A percentile compares a stretch with the other conserved stretches of the same genome.
Evolutionary conservation across 225 moss, liverwort and hornwort species (phyloP).

Genomic region (Physcomitrium patens): DNA sequence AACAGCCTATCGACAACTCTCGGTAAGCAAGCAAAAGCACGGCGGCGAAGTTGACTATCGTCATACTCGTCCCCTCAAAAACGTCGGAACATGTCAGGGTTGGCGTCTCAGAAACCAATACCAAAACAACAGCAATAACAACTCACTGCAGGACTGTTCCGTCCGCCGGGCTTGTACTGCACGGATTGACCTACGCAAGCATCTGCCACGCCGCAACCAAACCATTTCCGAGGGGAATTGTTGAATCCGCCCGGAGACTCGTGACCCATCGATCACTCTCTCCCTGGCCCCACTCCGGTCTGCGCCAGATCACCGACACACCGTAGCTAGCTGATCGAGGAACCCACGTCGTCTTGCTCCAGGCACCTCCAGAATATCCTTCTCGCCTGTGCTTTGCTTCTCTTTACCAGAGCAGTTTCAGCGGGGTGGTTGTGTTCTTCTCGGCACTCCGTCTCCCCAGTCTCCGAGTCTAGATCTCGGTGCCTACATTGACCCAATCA

Average conservation of each 20-base stretch:
- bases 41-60: slow-evolving; percentile 10
- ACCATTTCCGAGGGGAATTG: too few species aligned
- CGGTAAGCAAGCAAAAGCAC: neutral
- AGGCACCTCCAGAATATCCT: too few species aligned
- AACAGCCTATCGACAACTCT: neutral
- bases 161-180: neutral
- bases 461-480: too few species aligned
- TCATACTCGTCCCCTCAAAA: slow-evolving; percentile 16
- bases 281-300: neutral
- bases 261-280: too few species aligned
- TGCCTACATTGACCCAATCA: too few species aligned
- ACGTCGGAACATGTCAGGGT: neutral
- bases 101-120: neutral
- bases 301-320: slow-evolving; percentile 24
- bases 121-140: neutral
- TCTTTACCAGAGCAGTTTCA: too few species aligned
- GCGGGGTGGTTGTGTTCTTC: too few species aligned
- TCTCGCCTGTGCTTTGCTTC: too few species aligned
- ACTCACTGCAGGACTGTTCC: neutral
- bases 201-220: neutral
- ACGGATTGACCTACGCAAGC: neutral
- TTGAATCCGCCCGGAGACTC: too few species aligned
- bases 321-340: neutral
- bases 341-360: too few species aligned
- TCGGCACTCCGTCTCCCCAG: too few species aligned